Evolutionary conservation across 169 alveolate species (phyloP).

Genomic region (Fabrea salina): DNA sequence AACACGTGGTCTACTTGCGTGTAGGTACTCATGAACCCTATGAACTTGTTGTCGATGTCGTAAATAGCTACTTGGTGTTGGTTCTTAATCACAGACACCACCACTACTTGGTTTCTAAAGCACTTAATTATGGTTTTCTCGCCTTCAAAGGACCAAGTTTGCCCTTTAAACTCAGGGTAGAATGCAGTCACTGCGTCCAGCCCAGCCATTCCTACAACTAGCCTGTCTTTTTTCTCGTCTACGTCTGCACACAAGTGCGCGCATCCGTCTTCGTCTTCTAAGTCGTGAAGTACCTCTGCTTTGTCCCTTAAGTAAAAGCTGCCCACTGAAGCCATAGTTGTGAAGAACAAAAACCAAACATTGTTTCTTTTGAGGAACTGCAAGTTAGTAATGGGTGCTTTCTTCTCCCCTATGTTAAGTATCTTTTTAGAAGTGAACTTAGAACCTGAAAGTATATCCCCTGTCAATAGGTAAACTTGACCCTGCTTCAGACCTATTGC

Average conservation of each 20-base stretch:
- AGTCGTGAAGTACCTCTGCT: background rate
- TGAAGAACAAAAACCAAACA: background rate
- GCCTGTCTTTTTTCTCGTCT: slow-evolving; percentile 4
- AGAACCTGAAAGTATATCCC: slow-evolving; percentile 6
- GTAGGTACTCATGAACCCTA: slow-evolving; percentile 24
- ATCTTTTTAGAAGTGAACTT: background rate
- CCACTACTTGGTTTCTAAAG: slow-evolving; percentile 21
- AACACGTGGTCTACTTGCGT: slow-evolving; percentile 17
- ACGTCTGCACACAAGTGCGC: slow-evolving; percentile 29
- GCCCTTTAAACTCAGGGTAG: slow-evolving; percentile 2
- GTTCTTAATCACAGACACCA: slow-evolving; percentile 21
- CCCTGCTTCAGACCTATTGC: slow-evolving; percentile 36
- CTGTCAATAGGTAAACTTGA: background rate
- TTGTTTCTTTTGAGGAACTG: background rate
- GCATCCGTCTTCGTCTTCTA: slow-evolving; percentile 17
- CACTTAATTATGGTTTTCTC: slow-evolving; percentile 23
- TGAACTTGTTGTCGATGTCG: slow-evolving; percentile 29
- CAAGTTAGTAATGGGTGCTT: background rate
- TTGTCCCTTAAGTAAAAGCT: slow-evolving; percentile 21
- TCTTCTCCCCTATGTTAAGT: background rate
- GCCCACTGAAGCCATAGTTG: background rate
- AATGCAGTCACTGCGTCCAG: slow-evolving; percentile 1
- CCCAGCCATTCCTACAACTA: slow-evolving; percentile 31
- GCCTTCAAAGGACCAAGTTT: slow-evolving; percentile 34
- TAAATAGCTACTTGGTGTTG: slow-evolving; percentile 24